phyloP scores from a whole-genome alignment of 306 rosid species.

The Vigna nakashimae region DNA sequence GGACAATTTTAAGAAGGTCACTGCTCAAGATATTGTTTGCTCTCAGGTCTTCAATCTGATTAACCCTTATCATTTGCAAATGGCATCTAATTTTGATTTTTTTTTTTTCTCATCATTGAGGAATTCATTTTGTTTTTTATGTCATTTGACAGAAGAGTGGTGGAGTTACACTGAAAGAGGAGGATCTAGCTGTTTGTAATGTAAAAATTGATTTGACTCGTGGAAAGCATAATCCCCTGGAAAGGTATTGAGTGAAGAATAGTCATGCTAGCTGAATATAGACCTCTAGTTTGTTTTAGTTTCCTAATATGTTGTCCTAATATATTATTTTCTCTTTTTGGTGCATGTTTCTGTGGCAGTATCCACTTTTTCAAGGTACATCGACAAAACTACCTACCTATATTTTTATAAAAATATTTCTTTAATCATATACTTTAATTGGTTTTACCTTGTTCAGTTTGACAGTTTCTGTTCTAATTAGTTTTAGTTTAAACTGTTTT shows the following conservation, averaged over 20 bases:
- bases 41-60: slow-evolving; percentile 66
- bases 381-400: slow-evolving; percentile 11
- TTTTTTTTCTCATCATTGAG: slow-evolving; percentile 18
- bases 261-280: slow-evolving; percentile 13
- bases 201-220: slow-evolving; percentile 95
- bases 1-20: slow-evolving; percentile 79
- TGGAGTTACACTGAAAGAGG: slow-evolving; percentile 77
- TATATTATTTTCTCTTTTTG: slow-evolving; percentile 32
- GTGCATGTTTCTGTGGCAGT: slow-evolving; percentile 66
- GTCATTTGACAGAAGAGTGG: slow-evolving; percentile 70
- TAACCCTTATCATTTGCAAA: slow-evolving; percentile 33
- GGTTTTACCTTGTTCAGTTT: background rate
- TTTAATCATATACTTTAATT: background rate
- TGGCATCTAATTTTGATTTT: slow-evolving; percentile 20
- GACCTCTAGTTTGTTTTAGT: slow-evolving; percentile 33
- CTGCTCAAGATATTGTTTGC: slow-evolving; percentile 92
- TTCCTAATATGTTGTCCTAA: slow-evolving; percentile 30
- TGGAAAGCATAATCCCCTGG: slow-evolving; percentile 86
- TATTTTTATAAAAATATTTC: slow-evolving; percentile 26
- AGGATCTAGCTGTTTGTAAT: slow-evolving; percentile 80
- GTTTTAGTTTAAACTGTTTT: background rate
- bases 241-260: slow-evolving; percentile 63
- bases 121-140: slow-evolving; percentile 18
- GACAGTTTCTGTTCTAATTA: background rate
- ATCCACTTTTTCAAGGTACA: slow-evolving; percentile 90